Conservation (phyloP, 2,329 filamentous ascomycete species). For the Mycosphaerella arachidis region DNA sequence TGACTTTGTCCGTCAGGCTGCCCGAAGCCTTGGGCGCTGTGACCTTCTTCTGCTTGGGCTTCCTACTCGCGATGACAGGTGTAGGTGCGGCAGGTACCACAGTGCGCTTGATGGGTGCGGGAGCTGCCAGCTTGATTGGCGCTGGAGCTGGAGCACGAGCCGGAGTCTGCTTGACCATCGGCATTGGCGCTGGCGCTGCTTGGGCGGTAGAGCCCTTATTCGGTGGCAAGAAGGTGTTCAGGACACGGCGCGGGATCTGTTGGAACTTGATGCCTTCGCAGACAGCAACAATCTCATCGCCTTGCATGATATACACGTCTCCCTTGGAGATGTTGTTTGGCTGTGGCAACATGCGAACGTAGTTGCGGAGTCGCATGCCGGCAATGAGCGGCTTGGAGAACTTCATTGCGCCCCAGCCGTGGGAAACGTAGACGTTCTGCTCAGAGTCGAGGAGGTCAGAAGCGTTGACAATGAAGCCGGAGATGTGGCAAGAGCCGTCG, state of each 20-base stretch:
- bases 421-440: conserved; percentile 58
- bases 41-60: conserved; percentile 49
- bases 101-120: conserved; percentile 19
- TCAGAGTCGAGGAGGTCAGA: conserved; percentile 56
- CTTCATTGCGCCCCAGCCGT: conserved; percentile 58
- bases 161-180: conserved; percentile 5
- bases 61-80: conserved; percentile 31
- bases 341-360: conserved; percentile 58
- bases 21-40: conserved; percentile 50
- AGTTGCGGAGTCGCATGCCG: conserved; percentile 52
- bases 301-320: conserved; percentile 58
- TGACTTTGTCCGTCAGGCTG: conserved; percentile 50
- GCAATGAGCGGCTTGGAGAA: conserved; percentile 41
- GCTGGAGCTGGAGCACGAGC: conserved; percentile 18
- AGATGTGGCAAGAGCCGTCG: conserved; percentile 54
- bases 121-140: conserved; percentile 19
- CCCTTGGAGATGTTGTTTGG: conserved; percentile 54
- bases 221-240: conserved; percentile 64
- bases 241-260: conserved; percentile 60
- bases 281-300: conserved; percentile 55
- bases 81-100: conserved; percentile 29
- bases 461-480: conserved; percentile 58
- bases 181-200: conserved; percentile 32
- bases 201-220: conserved; percentile 38
- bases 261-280: conserved; percentile 63